These are phyloP conservation scores for Neolentinus lepideus DNA, from an alignment of 1,284 basidiomycete genomes.

Conservation along the genomic window DNA sequence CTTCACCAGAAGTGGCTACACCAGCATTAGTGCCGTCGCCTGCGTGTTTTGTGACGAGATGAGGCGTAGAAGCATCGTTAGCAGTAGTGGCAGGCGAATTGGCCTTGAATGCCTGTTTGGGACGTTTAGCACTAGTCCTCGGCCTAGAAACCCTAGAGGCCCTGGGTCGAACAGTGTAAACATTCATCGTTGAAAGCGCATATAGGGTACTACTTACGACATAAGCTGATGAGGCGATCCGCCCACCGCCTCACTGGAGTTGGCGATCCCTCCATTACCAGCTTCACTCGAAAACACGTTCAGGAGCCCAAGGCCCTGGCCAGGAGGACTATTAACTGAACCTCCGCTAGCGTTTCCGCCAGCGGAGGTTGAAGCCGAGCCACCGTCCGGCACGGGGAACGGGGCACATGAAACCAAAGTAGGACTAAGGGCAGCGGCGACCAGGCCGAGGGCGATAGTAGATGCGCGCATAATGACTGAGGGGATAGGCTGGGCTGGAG, in stretches of 20 bases:
- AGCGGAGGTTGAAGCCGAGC: background rate
- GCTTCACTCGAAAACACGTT: conserved; percentile 7
- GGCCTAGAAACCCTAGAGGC: background rate
- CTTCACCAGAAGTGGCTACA: background rate
- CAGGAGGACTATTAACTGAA: conserved; percentile 5
- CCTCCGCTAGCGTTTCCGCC: conserved; percentile 5
- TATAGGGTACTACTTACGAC: background rate
- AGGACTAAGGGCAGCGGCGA: conserved; percentile 14
- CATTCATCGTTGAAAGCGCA: background rate
- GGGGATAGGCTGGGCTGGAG: background rate
- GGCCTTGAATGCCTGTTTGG: background rate
- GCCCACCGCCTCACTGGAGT: conserved; percentile 10
- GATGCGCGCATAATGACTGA: conserved; percentile 9
- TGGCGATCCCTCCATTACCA: conserved; percentile 12
- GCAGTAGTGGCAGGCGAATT: background rate
- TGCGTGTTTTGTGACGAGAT: background rate
- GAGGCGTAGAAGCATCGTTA: background rate
- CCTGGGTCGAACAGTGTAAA: background rate
- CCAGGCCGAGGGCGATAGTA: conserved; percentile 13
- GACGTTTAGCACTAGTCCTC: background rate
- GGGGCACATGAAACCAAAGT: conserved; percentile 13
- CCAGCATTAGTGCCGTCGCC: background rate
- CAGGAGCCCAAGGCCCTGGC: conserved; percentile 11
- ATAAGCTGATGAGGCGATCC: background rate
- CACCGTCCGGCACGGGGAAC: conserved; percentile 8